Evolutionary conservation across 2,329 filamentous ascomycete species (phyloP), one percentile per base, ranked within the genome.

Genomic region (Phaeoacremonium minimum): DNA sequence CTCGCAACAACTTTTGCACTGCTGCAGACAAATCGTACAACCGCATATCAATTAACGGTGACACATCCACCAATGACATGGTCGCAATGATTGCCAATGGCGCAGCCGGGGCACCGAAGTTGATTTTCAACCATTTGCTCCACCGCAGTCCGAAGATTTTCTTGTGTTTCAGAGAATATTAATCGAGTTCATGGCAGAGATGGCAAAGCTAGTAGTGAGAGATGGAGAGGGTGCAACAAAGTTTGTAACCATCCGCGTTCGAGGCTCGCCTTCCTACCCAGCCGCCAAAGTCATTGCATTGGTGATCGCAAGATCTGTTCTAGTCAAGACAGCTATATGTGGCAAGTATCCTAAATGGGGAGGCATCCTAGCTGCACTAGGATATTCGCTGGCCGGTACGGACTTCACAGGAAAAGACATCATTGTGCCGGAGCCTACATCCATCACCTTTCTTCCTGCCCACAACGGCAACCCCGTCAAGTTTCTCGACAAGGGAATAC

Each of bases 261-360:
- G 75, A 32, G 85, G 90, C 50, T 80, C 85, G 4, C 71, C 77
- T 1, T 75, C 77, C 32, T 80, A 87, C 53, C 67, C 72, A 32
- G 83, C 80, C 32, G 90, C 88, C 2, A 80, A 85, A 37, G 77
- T 82, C 54, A 83, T 96, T 43, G 93, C 90, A 8, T 85, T 83
- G 44, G 84, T 86, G 31, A 96, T 98, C 56, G 90, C 93, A 13
- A 80, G 84, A 33, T 95, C 89, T 1, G 88, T 91, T 7, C 78
- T 98, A 11, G 93, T 98, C 50, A 98, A 98, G 73, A 98, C 93
- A 0, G 93, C 93, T 0, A 71, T 98, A 28, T 98, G 98, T 62
- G 93, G 93, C 46, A 88, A 89, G 59, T 93, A 98, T 57, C 93
- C 93, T 14, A 98, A 98, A 69, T 98, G 93, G 93, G 93, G 93